A percentile compares a stretch with the other conserved stretches of the same genome.
Evolutionary conservation across 2,329 filamentous ascomycete genomes (phyloP).

Genomic region (Aspergillus bombycis): DNA sequence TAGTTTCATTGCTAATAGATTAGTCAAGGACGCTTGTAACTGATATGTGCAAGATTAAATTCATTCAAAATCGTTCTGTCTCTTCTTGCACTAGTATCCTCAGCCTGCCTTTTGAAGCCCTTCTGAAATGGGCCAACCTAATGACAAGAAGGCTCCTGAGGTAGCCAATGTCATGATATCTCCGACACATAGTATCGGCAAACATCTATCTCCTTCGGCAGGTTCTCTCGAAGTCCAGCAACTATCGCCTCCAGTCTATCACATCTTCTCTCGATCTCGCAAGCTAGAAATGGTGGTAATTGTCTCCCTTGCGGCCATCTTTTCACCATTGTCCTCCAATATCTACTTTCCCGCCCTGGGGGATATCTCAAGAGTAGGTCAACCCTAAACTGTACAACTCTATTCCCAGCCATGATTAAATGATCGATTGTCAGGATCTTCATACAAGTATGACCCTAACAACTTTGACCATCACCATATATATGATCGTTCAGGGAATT

Average conservation of each 20-base stretch:
- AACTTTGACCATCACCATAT: constrained; percentile 44
- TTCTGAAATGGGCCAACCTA: neutral
- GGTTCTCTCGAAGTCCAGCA: neutral
- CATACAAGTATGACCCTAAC: constrained; percentile 31
- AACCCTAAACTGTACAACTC: neutral
- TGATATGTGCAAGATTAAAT: neutral
- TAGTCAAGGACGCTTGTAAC: neutral
- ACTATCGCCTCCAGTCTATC: neutral
- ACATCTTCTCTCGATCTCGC: neutral
- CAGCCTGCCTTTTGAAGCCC: neutral
- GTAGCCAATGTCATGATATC: neutral
- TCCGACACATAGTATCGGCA: neutral
- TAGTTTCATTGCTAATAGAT: neutral
- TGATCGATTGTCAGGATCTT: constrained; percentile 20
- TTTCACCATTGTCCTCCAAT: constrained; percentile 49
- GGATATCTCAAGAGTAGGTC: constrained; percentile 20
- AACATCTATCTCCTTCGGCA: neutral
- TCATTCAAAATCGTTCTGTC: no score
- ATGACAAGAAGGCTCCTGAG: neutral
- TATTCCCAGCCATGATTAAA: neutral
- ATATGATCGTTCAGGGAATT: constrained; percentile 56
- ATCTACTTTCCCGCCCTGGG: constrained; percentile 52
- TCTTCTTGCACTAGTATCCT: neutral
- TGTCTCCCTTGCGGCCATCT: neutral
- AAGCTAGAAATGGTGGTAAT: neutral